Evolutionary conservation across 2,329 filamentous ascomycete species (phyloP), one percentile per base, ranked within the genome.

Genomic region (Colletotrichum falcatum): DNA sequence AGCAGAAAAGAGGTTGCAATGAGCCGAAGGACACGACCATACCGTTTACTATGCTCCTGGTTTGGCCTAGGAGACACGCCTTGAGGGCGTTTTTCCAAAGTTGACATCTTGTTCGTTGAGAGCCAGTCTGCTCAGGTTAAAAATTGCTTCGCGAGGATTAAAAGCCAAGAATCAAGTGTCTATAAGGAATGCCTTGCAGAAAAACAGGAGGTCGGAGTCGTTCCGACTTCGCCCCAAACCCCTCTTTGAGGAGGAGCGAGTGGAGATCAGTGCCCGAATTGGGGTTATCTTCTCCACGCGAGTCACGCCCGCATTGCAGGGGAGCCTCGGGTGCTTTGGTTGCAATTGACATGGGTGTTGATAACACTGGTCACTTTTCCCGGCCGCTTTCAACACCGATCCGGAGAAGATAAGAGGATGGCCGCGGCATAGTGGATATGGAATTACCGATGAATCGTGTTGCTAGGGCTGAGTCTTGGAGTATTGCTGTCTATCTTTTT

Each of bases 171-270:
- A 33, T 11, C 20, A 39, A 46, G 48, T 61, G 39, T 11, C 42
- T 33, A 20, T 26, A 44, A 44, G 49, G 9, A 20, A 54, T 30
- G 26, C 42, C 58, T 16, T 61, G 56, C 51, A 56, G 44, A 61
- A 44, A 53, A n/a, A 39, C 65, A n/a, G 49, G 51, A 37, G 11
- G 56, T 67, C 63, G 63, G 56, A 30, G 49, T 44, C 39, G 28
- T 28, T 70, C 67, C 63, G 67, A 67, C 63, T 14, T 70, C 56
- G 63, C 67, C 39, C 42, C n/a, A 26, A 53, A 49, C 63, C 63
- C 61, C 56, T 56, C 33, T 39, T 44, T 20, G 20, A 20, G 56
- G 63, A 61, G 37, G 48, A 66, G 48, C 33, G 42, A n/a, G 20
- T 30, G 67, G 35, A 26, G 42, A 66, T 70, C 56, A 37, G 18